phyloP scores from a whole-genome alignment of 2,329 filamentous ascomycete species.

The Fusarium graminum region DNA sequence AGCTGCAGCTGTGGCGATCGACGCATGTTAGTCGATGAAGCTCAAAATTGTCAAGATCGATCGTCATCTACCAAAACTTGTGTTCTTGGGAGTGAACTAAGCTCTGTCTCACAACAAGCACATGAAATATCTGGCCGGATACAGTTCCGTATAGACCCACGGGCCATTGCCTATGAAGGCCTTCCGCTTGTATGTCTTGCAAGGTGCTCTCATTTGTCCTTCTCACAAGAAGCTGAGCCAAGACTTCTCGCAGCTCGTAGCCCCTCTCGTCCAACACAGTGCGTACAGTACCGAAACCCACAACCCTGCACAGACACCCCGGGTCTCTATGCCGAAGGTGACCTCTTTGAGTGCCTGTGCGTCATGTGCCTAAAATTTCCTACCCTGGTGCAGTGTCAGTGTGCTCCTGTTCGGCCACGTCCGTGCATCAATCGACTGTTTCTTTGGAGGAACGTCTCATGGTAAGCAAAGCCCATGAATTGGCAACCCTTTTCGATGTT shows the following conservation, averaged over 20 bases:
- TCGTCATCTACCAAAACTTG: conserved; percentile 18
- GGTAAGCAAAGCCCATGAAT: conserved; percentile 40
- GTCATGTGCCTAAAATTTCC: conserved; percentile 40
- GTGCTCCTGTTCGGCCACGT: conserved; percentile 44
- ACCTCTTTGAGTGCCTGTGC: conserved; percentile 39
- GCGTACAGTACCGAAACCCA: conserved; percentile 14
- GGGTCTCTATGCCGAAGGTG: conserved; percentile 34
- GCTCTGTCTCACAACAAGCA: conserved; percentile 6
- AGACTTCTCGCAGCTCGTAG: conserved; percentile 18
- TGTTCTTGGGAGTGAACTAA: conserved; percentile 19
- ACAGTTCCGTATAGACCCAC: conserved; percentile 18
- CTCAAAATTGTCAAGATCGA: conserved; percentile 38
- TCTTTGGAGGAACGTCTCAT: conserved; percentile 41
- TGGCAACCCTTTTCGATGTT: conserved; percentile 13
- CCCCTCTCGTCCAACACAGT: conserved; percentile 27
- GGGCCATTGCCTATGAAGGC: conserved; percentile 8
- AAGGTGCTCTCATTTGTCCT: conserved; percentile 21
- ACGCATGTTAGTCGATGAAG: conserved; percentile 31
- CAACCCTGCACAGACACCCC: conserved; percentile 27
- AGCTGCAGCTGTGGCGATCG: conserved; percentile 20
- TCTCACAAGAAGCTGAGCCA: conserved; percentile 20
- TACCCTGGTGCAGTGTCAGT: conserved; percentile 9
- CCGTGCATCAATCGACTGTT: conserved; percentile 47
- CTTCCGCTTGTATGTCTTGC: conserved; percentile 15
- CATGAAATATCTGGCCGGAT: conserved; percentile 3